Conservation (phyloP, 2,329 filamentous ascomycete genomes). For the Colletotrichum camelliae region DNA sequence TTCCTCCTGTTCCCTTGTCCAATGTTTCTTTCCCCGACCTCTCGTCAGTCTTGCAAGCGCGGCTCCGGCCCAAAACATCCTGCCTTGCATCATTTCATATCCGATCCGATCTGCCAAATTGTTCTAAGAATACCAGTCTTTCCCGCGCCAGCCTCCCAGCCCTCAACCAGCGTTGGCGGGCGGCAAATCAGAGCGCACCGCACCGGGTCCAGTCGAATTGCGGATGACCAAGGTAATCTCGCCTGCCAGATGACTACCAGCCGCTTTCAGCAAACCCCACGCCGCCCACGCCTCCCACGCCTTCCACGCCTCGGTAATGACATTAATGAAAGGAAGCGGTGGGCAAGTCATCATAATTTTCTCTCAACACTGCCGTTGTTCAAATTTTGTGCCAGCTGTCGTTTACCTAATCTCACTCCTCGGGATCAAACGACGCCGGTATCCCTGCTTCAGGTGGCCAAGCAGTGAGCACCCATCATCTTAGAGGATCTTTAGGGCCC, state of each 20-base stretch:
- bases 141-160: slow-evolving; percentile 7
- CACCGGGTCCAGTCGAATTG: slow-evolving; percentile 12
- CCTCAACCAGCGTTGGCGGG: background rate
- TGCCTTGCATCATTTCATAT: slow-evolving; percentile 22
- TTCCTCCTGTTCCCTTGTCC: slow-evolving; percentile 15
- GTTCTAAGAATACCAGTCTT: slow-evolving; percentile 22
- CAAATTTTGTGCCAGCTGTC: slow-evolving; percentile 10
- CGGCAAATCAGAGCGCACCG: slow-evolving; percentile 2
- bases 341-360: slow-evolving; percentile 14
- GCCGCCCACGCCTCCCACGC: slow-evolving; percentile 9
- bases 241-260: slow-evolving; percentile 16
- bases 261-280: slow-evolving; percentile 20
- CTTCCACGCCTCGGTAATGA: slow-evolving; percentile 19
- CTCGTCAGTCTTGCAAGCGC: slow-evolving; percentile 12
- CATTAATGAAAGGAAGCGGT: slow-evolving; percentile 14
- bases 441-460: slow-evolving; percentile 8
- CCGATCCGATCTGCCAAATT: slow-evolving; percentile 23
- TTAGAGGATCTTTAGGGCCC: background rate
- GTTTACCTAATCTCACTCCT: background rate
- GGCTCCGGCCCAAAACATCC: slow-evolving; percentile 21
- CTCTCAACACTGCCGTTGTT: background rate
- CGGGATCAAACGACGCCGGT: background rate
- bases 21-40: slow-evolving; percentile 24
- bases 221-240: slow-evolving; percentile 21
- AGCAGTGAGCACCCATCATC: background rate